Percentiles rank a stretch among this genome's conserved stretches.
phyloP scores from a whole-genome alignment of 2,329 filamentous ascomycete genomes.

The Epicoccum sorghinum region DNA sequence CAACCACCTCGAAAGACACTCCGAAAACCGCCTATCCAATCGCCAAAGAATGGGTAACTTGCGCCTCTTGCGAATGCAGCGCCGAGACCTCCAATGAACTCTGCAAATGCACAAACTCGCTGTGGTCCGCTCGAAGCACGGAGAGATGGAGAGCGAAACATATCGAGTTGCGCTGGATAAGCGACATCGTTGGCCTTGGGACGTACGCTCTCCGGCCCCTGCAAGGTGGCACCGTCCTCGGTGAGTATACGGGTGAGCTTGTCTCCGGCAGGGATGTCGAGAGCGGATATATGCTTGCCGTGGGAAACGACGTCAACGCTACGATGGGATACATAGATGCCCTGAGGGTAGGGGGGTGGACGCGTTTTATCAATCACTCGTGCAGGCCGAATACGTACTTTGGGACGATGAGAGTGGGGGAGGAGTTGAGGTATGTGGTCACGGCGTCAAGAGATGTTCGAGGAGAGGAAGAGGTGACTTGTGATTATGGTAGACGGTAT shows the following conservation, averaged over 20 bases:
- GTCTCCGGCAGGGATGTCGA: background rate
- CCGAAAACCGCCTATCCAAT: background rate
- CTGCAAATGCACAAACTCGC: background rate
- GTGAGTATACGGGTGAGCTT: conserved; percentile 9
- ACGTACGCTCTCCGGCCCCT: background rate
- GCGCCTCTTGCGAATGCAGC: background rate
- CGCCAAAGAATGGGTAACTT: background rate
- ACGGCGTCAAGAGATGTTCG: background rate
- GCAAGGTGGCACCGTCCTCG: background rate
- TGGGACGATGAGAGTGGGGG: background rate
- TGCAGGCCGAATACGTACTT: background rate
- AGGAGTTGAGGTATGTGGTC: background rate
- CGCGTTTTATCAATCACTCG: conserved; percentile 1
- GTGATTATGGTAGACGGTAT: background rate
- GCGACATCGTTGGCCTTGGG: background rate
- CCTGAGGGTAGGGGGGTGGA: background rate
- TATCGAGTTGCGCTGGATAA: background rate
- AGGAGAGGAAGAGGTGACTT: background rate
- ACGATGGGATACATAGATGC: background rate
- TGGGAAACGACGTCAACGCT: background rate
- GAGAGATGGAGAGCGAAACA: background rate
- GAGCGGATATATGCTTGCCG: background rate
- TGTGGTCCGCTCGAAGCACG: background rate
- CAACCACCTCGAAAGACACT: no score
- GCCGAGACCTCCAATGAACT: background rate